Percentiles rank a stretch among this genome's conserved stretches.
These are phyloP conservation scores for Dendrobium nobile DNA, from an alignment of 106 monocot genomes.

Conservation along the genomic window DNA sequence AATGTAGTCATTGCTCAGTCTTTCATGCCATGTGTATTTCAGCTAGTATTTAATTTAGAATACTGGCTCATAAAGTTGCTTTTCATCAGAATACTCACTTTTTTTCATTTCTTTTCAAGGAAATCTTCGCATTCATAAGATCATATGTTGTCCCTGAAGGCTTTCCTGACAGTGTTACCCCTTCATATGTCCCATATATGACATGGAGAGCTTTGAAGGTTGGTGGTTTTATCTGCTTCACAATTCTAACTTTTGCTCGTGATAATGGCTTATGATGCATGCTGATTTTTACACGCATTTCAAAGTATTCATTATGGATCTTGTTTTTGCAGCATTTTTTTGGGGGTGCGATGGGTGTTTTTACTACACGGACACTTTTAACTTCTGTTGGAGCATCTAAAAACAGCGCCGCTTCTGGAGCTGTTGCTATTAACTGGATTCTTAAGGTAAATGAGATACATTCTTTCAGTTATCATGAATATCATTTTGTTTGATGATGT, in stretches of 20 bases:
- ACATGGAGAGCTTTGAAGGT: slow-evolving; percentile 99
- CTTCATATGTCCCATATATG: slow-evolving; percentile 99
- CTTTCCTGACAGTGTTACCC: slow-evolving; percentile 95
- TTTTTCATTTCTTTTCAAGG: slow-evolving; percentile 29
- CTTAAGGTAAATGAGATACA: slow-evolving; percentile 56
- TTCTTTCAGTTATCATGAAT: neutral
- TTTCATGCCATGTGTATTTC: neutral
- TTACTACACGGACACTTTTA: slow-evolving; percentile 79
- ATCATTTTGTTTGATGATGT: neutral
- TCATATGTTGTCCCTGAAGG: slow-evolving; percentile 98
- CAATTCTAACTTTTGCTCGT: neutral
- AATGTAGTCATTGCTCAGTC: neutral
- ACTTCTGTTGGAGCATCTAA: slow-evolving; percentile 88
- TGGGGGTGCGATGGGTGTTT: slow-evolving; percentile 99
- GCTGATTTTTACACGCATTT: neutral
- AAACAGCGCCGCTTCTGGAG: slow-evolving; percentile 68
- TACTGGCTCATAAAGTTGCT: neutral
- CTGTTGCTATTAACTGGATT: slow-evolving; percentile 99
- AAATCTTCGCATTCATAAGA: slow-evolving; percentile 80
- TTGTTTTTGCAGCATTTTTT: slow-evolving; percentile 74
- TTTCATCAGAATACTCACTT: neutral
- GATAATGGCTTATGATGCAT: neutral
- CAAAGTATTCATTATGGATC: neutral
- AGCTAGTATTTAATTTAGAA: neutral
- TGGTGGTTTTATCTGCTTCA: neutral